phyloP scores from a whole-genome alignment of 139 green algal species.

The Chlorella sorokiniana region DNA sequence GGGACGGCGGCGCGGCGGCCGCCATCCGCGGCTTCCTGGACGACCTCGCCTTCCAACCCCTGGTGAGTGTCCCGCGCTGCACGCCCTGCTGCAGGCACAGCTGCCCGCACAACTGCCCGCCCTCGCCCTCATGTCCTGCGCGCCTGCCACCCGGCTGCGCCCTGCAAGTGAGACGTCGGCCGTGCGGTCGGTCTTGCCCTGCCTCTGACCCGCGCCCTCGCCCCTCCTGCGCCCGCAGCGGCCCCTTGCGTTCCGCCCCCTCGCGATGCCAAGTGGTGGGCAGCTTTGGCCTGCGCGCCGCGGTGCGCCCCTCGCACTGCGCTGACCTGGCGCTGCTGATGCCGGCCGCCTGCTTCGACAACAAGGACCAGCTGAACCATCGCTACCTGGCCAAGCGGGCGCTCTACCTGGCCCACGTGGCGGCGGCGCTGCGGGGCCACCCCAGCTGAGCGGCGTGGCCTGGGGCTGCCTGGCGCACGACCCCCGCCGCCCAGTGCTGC shows the following conservation, averaged over 20 bases:
- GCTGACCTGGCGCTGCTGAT: conserved; percentile 75
- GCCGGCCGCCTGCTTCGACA: conserved; percentile 62
- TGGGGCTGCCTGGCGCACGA: conserved; percentile 52
- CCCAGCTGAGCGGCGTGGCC: conserved; percentile 34
- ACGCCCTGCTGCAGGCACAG: background rate
- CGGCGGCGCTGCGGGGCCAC: conserved; percentile 39
- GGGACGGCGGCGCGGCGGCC: background rate
- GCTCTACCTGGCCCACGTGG: conserved; percentile 65
- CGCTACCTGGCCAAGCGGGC: conserved; percentile 73
- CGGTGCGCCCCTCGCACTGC: conserved; percentile 5
- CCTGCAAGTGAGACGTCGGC: background rate
- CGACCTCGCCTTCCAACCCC: conserved; percentile 8
- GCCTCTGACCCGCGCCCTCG: background rate
- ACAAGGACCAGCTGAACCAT: conserved; percentile 81
- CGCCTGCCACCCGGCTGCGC: too few species aligned
- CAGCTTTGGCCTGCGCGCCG: conserved; percentile 39
- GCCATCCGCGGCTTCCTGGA: conserved; percentile 29
- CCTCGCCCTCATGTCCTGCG: too few species aligned
- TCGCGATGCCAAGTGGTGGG: conserved; percentile 40
- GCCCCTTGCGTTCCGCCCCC: conserved; percentile 50
- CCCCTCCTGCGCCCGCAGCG: background rate
- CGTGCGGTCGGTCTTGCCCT: background rate
- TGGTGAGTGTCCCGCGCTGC: background rate
- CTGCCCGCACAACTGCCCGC: background rate
- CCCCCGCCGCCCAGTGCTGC: conserved; percentile 56